phyloP scores from a whole-genome alignment of 495 filamentous ascomycete genomes.

The Annulohypoxylon nitens region DNA sequence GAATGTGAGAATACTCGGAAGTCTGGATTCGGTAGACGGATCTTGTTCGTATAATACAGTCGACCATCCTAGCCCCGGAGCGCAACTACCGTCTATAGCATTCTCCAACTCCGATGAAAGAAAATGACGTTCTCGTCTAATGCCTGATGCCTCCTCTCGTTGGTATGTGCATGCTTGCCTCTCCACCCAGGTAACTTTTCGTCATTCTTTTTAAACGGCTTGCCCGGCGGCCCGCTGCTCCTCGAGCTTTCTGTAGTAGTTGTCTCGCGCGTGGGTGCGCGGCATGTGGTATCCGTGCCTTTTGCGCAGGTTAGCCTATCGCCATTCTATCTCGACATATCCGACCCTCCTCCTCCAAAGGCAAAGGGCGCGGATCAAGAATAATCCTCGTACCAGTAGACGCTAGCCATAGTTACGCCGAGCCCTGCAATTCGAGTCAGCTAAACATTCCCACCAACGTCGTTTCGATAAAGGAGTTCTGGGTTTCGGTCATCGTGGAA shows the following conservation, averaged over 20 bases:
- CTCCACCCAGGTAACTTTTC: not conserved
- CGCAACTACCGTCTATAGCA: constrained; percentile 24
- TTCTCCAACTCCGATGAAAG: constrained; percentile 16
- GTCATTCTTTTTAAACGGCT: constrained; percentile 37
- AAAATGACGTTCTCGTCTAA: constrained; percentile 25
- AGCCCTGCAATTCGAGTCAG: constrained; percentile 53
- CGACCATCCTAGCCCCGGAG: constrained; percentile 31
- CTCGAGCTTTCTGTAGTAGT: constrained; percentile 63
- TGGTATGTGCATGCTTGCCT: constrained; percentile 6
- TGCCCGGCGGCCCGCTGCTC: constrained; percentile 57
- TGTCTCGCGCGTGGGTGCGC: constrained; percentile 63
- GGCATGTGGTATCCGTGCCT: constrained; percentile 69
- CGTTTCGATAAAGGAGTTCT: not conserved
- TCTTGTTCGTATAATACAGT: constrained; percentile 43
- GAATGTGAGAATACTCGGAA: constrained; percentile 27
- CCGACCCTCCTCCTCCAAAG: not conserved
- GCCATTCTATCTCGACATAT: not conserved
- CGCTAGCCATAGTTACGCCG: constrained; percentile 59
- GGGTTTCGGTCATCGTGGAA: not conserved
- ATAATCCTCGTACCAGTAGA: constrained; percentile 60
- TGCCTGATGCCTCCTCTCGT: constrained; percentile 12
- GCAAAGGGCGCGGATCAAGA: not conserved
- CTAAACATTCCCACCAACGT: not conserved
- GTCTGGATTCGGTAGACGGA: constrained; percentile 37
- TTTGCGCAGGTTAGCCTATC: constrained; percentile 37